Base-by-base conservation (phyloP, 352 stramenopile genomes). In the Phytopythium cucurbitacearum region DNA sequence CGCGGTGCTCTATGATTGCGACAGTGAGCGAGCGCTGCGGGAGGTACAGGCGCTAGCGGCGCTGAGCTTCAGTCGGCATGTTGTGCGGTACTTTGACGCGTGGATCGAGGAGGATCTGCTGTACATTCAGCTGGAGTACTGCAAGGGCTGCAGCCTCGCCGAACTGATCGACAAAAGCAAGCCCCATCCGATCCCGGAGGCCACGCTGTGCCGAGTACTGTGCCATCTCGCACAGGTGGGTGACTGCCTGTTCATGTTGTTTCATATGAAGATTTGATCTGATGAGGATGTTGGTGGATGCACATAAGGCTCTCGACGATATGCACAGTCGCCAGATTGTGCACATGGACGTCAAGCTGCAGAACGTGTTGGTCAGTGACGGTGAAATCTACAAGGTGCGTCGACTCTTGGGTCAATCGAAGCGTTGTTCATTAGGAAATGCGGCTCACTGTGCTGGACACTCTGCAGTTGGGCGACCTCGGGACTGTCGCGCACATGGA, bases 31-130 rank as follows among this genome's bases (percentile, higher is more conserved):
- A 51, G 81, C 80, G 8, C 59, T 95, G 34, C 79, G 80, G 1
- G 85, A 95, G 73, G 85, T 95, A 8, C 81, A 92, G 50, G 85
- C 82, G 35, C 63, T 95, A 11, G 80, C 82, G n/a, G 85, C 85
- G 21, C 60, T 95, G 41, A 90, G 76, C 52, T 62, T 63, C 53
- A 92, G 80, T 53, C 83, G 76, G 9, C 82, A 95, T 49, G 58
- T 95, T 35, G 77, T 95, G 44, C 85, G 80, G 8, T 95, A 95
- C 65, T 93, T 90, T 62, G 80, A 93, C 64, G 85, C 85, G 39
- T 95, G 85, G 85, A 85, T 95, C 59, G 85, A 95, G 67, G 79
- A 95, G 54, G 80, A 95, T 9, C 51, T 93, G 62, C 71, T 95
- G 10, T 95, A 95, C 60, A 95, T 95, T 42, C 85, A 95, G 52